Evolutionary conservation across 352 stramenopile species (phyloP).

Genomic region (Globisporangium paroecandrum): DNA sequence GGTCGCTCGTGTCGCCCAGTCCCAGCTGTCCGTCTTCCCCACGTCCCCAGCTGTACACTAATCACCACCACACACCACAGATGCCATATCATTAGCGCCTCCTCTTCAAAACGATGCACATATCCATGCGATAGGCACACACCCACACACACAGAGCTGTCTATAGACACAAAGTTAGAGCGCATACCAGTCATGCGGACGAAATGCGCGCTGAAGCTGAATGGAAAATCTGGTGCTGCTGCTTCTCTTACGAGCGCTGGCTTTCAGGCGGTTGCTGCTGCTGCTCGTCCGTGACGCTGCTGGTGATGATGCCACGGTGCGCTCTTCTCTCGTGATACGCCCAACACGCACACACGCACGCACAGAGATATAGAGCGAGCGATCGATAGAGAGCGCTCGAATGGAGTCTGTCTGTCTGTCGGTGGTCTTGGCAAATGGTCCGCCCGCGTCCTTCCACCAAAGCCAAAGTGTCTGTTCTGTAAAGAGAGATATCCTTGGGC

Average conservation of each 20-base stretch:
- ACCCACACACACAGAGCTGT: not conserved
- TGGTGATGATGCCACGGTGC: not conserved
- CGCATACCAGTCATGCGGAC: constrained; percentile 1
- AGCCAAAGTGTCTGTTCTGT: not conserved
- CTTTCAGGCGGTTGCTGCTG: not conserved
- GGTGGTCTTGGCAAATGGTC: not conserved
- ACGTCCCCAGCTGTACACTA: constrained; percentile 86
- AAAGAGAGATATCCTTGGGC: not conserved
- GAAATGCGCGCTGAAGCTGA: not conserved
- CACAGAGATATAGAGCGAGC: not conserved
- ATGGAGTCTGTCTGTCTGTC: not conserved
- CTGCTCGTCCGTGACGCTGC: not conserved
- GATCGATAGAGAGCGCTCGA: not conserved
- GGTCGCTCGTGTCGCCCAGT: constrained; percentile 84
- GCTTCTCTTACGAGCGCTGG: not conserved
- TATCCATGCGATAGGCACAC: not conserved
- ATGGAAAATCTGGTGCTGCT: not conserved
- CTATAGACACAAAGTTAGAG: not conserved
- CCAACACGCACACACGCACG: not conserved
- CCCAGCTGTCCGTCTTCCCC: constrained; percentile 86
- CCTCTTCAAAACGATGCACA: not conserved
- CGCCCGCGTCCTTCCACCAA: constrained; percentile 7
- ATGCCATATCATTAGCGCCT: not conserved
- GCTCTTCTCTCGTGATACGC: not conserved
- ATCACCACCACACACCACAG: not conserved